Base-by-base conservation (phyloP, 495 filamentous ascomycete species). In the Saxophila tyrrhenica region DNA sequence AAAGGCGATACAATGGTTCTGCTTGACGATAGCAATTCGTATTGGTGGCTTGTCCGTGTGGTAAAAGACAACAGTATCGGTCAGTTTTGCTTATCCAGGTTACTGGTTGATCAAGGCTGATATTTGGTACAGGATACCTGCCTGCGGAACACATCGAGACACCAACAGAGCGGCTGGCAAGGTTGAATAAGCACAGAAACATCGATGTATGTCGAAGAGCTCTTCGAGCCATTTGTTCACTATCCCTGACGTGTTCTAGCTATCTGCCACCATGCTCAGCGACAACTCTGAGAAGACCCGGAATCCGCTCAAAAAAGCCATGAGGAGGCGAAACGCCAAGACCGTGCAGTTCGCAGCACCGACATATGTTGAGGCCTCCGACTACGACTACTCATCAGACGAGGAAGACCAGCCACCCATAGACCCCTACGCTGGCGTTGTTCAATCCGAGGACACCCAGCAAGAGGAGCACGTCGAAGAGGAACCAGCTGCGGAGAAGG, bases 1-100 rank as follows among this genome's bases (percentile, higher is more conserved):
- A 99, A 99, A 73, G 92, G 92, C 29, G 92, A 99, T 64, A 96
- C 90, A 16, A 99, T 99, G 92, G 89, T 96, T n/a, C 80, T 99
- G 39, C 78, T 99, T n/a, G 92, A 97, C 66, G 92, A 99, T 63
- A 95, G 88, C 67, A 99, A 99, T 72, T 95, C 89, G 68, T 99
- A 99, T 67, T 99, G 92, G 92, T 99, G 92, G 92, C 79, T 99
- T 39, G 92, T 99, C 15, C 78, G 91, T 50, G 87, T 99, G 19
- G 89, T 95, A 13, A 95, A 96, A 69, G 94, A 97, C 68, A 89
- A 83, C 64, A 96, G 89, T 64, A 97, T 98, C 68, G 92, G 91
- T 95, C 73, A 35, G 82, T 57, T 13, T 35, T 42, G 41, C 16
- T 44, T 8, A 21, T 44, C 13, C 29, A 35, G 29, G 29, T 7